A percentile compares a stretch with the other conserved stretches of the same genome.
These are phyloP conservation scores for Candida sanyaensis DNA, from an alignment of 1,139 yeast genomes.

Conservation along the genomic window DNA sequence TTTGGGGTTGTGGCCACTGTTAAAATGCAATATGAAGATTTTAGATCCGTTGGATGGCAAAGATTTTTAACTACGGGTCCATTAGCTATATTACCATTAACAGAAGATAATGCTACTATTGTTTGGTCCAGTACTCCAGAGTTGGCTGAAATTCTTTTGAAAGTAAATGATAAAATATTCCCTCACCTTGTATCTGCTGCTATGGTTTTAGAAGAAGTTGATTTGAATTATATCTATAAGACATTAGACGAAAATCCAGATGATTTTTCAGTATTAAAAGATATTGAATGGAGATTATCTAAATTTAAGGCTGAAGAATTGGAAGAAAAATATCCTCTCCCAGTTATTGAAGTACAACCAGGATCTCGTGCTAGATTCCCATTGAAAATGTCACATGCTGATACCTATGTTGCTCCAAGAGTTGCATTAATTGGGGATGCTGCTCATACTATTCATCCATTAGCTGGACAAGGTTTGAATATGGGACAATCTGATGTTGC, in stretches of 20 bases:
- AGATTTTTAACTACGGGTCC: conserved; percentile 93
- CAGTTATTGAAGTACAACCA: conserved; percentile 57
- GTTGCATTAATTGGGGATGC: conserved; percentile 96
- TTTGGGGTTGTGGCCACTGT: conserved; percentile 92
- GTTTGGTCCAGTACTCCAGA: conserved; percentile 94
- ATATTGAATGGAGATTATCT: conserved; percentile 72
- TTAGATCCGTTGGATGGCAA: conserved; percentile 84
- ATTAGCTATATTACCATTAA: conserved; percentile 84
- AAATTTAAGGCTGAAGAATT: conserved; percentile 41
- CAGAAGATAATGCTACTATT: conserved; percentile 80
- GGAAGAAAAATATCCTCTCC: conserved; percentile 68
- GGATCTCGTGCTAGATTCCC: conserved; percentile 88
- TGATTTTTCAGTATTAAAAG: conserved; percentile 57
- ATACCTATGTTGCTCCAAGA: conserved; percentile 78
- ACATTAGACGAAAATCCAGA: conserved; percentile 34
- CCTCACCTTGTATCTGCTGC: conserved; percentile 82
- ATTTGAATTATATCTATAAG: conserved; percentile 39
- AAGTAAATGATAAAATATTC: conserved; percentile 62
- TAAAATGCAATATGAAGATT: conserved; percentile 71
- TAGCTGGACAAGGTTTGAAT: conserved; percentile 97
- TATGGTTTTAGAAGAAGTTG: conserved; percentile 60
- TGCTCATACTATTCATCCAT: conserved; percentile 95
- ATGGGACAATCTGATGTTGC: conserved; percentile 98
- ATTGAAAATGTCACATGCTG: conserved; percentile 85
- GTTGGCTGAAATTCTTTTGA: conserved; percentile 61